Base-by-base conservation (phyloP, 2,329 filamentous ascomycete species). In the Fusarium dlaminii region DNA sequence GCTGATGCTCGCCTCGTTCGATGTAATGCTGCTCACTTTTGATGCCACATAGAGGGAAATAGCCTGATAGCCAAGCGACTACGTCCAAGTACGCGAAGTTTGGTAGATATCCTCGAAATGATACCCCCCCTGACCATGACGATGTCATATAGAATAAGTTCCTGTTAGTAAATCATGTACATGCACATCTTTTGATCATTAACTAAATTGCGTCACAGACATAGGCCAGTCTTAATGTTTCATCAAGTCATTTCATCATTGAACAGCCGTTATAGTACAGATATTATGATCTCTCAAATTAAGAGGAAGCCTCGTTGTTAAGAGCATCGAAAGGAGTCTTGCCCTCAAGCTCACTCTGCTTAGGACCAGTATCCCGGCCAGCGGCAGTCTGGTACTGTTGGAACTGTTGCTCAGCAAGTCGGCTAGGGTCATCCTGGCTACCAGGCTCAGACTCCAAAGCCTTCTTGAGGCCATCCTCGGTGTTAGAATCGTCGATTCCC, bases 351-450 rank as follows among this genome's bases (percentile, higher is more conserved):
- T 77, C 70, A 4, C 36, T 58, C 68, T 83, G 78, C 27, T 70
- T 80, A 18, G 72, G 78, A 1, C 77, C 77, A 30, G 78, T 73
- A 45, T 76, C 77, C n/a, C 78, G 58, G 3, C 73, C 76, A 29
- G 39, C 68, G 12, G 74, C 67, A 39, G 68, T 75, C 56, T 78
- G 73, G 22, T 72, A 74, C 51, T 75, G 63, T 65, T 79, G 70
- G 39, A 89, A 82, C 72, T 84, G 83, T 45, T 80, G 72, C 79
- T 87, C 87, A 9, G 87, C 86, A 43, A 82, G 65, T 14, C 84
- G 76, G 57, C 83, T 82, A 8, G 87, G 87, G 73, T 89, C 87
- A 65, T 87, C 79, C 75, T 83, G 80, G 11, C 82, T 84, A 5
- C 87, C 87, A 67, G 85, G 83, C 74, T 87, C 83, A 8, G 82